phyloP scores from a whole-genome alignment of 2,329 filamentous ascomycete genomes.

The Penicillium sp. region DNA sequence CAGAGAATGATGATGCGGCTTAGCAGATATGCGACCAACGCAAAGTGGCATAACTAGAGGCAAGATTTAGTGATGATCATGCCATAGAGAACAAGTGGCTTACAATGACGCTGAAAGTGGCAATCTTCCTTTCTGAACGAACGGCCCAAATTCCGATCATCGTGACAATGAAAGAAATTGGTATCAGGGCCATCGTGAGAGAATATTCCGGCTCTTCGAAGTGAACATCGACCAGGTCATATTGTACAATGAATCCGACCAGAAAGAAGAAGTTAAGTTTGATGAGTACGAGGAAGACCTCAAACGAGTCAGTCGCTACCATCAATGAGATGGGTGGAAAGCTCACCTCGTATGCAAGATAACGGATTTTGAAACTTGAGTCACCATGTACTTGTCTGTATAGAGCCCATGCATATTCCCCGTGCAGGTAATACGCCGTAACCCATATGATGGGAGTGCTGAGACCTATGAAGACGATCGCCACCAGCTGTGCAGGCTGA shows the following conservation, averaged over 20 bases:
- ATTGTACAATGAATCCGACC: constrained; percentile 20
- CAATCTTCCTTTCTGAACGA: constrained; percentile 6
- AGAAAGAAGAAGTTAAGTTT: constrained; percentile 19
- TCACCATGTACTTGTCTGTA: constrained; percentile 18
- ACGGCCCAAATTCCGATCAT: constrained; percentile 13
- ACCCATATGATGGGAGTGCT: constrained; percentile 10
- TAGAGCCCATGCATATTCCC: constrained; percentile 19
- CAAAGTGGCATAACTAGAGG: not conserved
- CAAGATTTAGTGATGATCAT: constrained; percentile 4
- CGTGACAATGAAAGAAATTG: constrained; percentile 13
- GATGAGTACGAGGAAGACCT: constrained; percentile 19
- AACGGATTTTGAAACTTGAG: constrained; percentile 5
- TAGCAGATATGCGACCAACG: constrained; percentile 13
- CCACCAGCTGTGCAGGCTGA: constrained; percentile 9
- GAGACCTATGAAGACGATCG: constrained; percentile 13
- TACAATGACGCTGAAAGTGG: constrained; percentile 8
- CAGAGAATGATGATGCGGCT: constrained; percentile 14
- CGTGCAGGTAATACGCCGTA: constrained; percentile 15
- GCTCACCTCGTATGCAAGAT: constrained; percentile 16
- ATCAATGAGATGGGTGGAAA: not conserved
- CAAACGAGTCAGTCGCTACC: not conserved
- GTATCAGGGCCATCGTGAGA: constrained; percentile 17
- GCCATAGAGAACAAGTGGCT: not conserved
- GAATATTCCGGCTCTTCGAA: constrained; percentile 19
- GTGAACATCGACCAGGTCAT: constrained; percentile 20